These are phyloP conservation scores for Bauhinia variegata DNA, from an alignment of 306 rosid species.

Conservation along the genomic window DNA sequence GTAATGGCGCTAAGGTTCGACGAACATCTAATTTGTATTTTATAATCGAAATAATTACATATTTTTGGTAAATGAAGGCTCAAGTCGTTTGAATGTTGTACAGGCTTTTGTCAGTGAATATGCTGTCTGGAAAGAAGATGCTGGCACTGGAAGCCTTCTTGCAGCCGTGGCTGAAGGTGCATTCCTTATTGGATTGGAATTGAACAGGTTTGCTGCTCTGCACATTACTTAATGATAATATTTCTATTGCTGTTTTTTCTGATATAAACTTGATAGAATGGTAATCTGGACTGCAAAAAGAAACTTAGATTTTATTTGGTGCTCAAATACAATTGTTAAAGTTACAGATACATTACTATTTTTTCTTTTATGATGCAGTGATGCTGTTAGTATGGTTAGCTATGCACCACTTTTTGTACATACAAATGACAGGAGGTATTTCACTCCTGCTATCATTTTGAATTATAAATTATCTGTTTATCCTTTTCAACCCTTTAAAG, in stretches of 20 bases:
- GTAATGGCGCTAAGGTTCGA: no score
- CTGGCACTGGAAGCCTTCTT: slow-evolving; percentile 77
- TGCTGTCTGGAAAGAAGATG: slow-evolving; percentile 83
- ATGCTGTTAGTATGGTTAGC: slow-evolving; percentile 76
- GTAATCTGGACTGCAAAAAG: no score
- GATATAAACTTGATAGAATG: no score
- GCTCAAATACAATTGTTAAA: no score
- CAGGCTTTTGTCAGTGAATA: slow-evolving; percentile 97
- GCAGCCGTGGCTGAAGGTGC: slow-evolving; percentile 89
- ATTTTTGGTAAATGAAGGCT: neutral
- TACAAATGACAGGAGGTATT: slow-evolving; percentile 72
- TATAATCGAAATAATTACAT: neutral
- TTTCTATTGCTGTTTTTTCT: no score
- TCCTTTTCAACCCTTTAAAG: no score
- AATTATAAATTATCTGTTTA: no score
- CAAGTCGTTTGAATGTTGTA: slow-evolving; percentile 1
- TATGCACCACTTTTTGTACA: slow-evolving; percentile 97
- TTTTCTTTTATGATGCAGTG: slow-evolving; percentile 56
- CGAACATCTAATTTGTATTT: slow-evolving; percentile 16
- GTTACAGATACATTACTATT: no score
- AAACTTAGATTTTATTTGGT: no score
- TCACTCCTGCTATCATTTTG: neutral
- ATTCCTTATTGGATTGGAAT: slow-evolving; percentile 84
- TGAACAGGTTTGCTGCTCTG: slow-evolving; percentile 55
- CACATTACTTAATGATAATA: no score